A percentile compares a stretch with the other conserved stretches of the same genome.
These are phyloP conservation scores for Tuber microsphaerosporum DNA, from an alignment of 495 filamentous ascomycete genomes.

Conservation along the genomic window DNA sequence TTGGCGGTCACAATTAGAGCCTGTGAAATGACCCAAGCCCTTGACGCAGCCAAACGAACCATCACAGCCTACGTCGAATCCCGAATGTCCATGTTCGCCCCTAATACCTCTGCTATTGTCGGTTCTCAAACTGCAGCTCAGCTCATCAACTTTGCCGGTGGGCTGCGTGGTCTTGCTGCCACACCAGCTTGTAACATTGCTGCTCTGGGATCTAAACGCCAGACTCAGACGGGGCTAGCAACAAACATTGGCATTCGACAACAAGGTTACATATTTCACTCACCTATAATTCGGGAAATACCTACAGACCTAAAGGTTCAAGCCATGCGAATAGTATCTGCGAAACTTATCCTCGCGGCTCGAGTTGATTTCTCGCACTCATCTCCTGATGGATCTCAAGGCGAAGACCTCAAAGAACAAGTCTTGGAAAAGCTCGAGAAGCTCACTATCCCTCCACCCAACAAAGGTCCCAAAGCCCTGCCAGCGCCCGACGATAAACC, in stretches of 20 bases:
- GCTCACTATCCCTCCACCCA: constrained; percentile 84
- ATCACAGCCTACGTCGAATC: constrained; percentile 95
- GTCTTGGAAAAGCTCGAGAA: constrained; percentile 89
- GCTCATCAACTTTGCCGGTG: constrained; percentile 87
- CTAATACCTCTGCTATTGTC: constrained; percentile 86
- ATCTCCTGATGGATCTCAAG: constrained; percentile 71
- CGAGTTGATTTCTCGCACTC: constrained; percentile 83
- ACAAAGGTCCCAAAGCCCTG: constrained; percentile 77
- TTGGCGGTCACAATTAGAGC: constrained; percentile 67
- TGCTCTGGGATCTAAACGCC: constrained; percentile 80
- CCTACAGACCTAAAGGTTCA: constrained; percentile 83
- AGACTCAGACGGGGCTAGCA: constrained; percentile 74
- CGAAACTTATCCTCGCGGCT: constrained; percentile 85
- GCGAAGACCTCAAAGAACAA: constrained; percentile 72
- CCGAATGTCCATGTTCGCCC: constrained; percentile 91
- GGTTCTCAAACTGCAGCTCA: constrained; percentile 94
- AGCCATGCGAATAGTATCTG: constrained; percentile 89
- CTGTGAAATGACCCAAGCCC: constrained; percentile 76
- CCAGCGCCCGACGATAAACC: constrained; percentile 96
- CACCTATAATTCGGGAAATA: constrained; percentile 73
- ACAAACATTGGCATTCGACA: constrained; percentile 89
- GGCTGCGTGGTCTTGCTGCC: constrained; percentile 78
- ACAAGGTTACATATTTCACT: constrained; percentile 90
- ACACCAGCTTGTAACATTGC: constrained; percentile 88
- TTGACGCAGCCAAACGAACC: constrained; percentile 78